Conservation (phyloP, 2,329 filamentous ascomycete genomes). For the Phyllosticta capitalensis region DNA sequence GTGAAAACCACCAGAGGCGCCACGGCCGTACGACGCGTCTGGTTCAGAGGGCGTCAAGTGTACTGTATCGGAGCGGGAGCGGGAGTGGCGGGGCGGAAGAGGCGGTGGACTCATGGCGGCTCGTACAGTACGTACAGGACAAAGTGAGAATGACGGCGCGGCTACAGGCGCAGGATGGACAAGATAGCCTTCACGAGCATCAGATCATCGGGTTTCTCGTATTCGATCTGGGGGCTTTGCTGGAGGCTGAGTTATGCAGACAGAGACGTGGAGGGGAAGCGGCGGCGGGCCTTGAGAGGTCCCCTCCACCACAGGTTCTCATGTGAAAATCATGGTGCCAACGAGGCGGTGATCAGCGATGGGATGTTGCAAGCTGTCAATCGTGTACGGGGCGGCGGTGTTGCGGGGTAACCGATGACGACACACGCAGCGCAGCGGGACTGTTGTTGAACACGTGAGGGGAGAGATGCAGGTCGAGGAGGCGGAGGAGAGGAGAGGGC, state of each 20-base stretch:
- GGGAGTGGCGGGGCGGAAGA: slow-evolving; percentile 28
- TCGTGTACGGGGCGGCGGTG: neutral
- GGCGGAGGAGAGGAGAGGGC: too few relatives aligned
- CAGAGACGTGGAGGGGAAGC: neutral
- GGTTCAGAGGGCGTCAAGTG: slow-evolving; percentile 12
- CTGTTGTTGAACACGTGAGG: neutral
- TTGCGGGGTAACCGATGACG: neutral
- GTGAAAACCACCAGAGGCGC: slow-evolving; percentile 19
- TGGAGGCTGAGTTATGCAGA: neutral
- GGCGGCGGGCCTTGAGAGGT: neutral
- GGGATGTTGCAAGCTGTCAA: neutral
- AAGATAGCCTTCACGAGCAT: neutral
- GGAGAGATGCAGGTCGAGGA: neutral
- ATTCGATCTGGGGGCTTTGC: neutral
- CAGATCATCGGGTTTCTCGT: neutral
- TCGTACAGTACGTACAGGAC: neutral
- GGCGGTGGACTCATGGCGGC: slow-evolving; percentile 15
- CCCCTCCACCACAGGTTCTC: neutral
- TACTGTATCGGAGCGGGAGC: slow-evolving; percentile 12
- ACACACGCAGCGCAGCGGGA: neutral
- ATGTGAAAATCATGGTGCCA: neutral
- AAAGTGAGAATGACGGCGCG: too few relatives aligned
- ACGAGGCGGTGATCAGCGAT: neutral
- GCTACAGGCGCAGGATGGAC: too few relatives aligned
- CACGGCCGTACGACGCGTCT: slow-evolving; percentile 15